Percentiles rank a stretch among this genome's conserved stretches.
phyloP scores from a whole-genome alignment of 164 flowering plant species.

The Paratinospora sagittata region DNA sequence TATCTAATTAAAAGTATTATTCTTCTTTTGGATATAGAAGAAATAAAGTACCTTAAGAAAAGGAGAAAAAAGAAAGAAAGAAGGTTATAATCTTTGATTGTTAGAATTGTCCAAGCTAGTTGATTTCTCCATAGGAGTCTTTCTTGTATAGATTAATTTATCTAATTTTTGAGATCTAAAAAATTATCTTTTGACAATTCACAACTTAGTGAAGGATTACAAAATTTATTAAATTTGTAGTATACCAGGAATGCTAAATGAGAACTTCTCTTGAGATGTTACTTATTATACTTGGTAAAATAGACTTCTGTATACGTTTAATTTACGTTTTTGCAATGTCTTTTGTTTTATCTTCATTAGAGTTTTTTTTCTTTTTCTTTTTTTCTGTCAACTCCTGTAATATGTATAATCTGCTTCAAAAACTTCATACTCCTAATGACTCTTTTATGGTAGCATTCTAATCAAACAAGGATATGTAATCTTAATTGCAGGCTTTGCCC shows the following conservation, averaged over 20 bases:
- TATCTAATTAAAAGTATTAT: neutral
- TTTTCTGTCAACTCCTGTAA: neutral
- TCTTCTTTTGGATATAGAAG: neutral
- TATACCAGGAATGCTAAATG: neutral
- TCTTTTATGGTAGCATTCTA: neutral
- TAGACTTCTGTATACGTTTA: neutral
- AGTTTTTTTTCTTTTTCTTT: too few species aligned
- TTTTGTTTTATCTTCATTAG: neutral
- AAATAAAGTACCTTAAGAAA: neutral
- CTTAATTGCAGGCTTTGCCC: conserved; percentile 48
- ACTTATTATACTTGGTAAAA: neutral
- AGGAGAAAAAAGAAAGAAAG: neutral
- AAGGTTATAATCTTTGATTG: neutral
- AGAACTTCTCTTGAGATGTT: neutral
- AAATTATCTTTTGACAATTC: neutral
- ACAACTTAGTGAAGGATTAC: too few species aligned
- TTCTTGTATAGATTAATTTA: neutral
- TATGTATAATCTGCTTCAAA: neutral
- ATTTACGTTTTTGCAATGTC: neutral
- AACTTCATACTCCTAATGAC: neutral
- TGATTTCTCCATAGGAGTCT: neutral
- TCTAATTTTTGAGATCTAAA: neutral
- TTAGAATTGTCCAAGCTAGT: neutral
- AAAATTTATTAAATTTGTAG: too few species aligned
- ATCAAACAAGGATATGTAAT: neutral